Base-by-base conservation (phyloP, 345 rosid species). In the Lepidium africanum region DNA sequence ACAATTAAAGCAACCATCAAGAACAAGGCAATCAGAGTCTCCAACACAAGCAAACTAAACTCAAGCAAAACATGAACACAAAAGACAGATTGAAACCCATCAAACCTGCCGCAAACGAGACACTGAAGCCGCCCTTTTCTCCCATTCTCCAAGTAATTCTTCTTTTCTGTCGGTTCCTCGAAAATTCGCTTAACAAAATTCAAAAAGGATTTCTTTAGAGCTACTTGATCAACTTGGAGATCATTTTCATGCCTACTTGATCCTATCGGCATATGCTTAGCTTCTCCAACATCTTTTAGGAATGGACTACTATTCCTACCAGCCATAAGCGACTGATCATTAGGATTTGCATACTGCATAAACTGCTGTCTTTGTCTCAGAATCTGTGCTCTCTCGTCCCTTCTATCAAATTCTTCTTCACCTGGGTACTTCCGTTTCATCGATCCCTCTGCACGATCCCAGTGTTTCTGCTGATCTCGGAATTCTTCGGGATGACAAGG, bases 51-150 rank as follows among this genome's bases (percentile, higher is more conserved):
- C 5, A 75, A 54, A 68, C 12, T 11, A 12, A 5, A 60, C 37
- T 33, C 9, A 50, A 52, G 38, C 14, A 55, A 30, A 60, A 41
- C 66, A 53, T 13, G 47, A 74, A 75, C 59, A 43, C 67, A 78
- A 61, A 12, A 71, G 30, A 54, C 57, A 72, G 54, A 76, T 11
- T 47, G 63, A 19, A 76, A 70, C 54, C 65, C 49, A 76, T 62
- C 89, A 76, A 84, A 89, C 97, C 97, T 91, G 88, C 81, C 81
- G 58, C 99, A 95, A 59, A 84, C 96, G 52, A 86, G 68, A 71
- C 99, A 95, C 17, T 75, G 87, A 63, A 91, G 83, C 49, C 88
- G 80, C 9, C 96, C 96, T 23, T 75, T 85, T 67, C 82, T 95
- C 63, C 96, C 97, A 17, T 86, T 76, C 79, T 91, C 97, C 80